These are phyloP conservation scores for Ajuga chamaepitys DNA, from an alignment of 257 asterid species.

Conservation along the genomic window DNA sequence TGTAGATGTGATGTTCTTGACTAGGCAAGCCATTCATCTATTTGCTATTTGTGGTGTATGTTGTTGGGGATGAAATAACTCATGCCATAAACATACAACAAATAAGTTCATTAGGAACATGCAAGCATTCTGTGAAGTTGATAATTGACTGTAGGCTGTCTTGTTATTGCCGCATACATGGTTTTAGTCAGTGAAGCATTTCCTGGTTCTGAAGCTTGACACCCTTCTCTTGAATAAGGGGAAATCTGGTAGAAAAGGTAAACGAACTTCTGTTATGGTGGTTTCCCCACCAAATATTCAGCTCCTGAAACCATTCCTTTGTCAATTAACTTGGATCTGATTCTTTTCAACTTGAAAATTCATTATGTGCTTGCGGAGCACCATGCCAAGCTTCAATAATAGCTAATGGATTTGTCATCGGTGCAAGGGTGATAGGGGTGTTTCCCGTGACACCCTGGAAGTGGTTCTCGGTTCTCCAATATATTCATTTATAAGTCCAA, in stretches of 20 bases:
- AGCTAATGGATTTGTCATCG: background rate
- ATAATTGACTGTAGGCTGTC: background rate
- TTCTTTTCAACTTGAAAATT: background rate
- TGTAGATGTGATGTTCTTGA: background rate
- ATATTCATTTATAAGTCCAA: background rate
- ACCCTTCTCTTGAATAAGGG: background rate
- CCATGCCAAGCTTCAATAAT: background rate
- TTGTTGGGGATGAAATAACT: background rate
- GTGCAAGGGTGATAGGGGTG: background rate
- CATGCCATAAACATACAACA: background rate
- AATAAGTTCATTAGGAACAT: background rate
- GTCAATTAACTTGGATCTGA: background rate
- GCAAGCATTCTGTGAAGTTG: background rate
- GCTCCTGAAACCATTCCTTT: background rate
- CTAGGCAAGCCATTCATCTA: background rate
- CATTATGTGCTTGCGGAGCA: background rate
- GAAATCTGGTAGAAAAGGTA: background rate
- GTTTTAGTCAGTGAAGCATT: background rate
- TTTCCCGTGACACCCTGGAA: background rate
- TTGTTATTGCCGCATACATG: background rate
- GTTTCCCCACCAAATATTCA: background rate
- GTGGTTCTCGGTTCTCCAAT: background rate
- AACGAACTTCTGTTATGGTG: background rate
- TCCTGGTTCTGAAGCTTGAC: background rate
- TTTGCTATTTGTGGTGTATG: background rate